These are phyloP conservation scores for Magnolia kwangsiensis DNA, from an alignment of 164 flowering plant species.

Conservation along the genomic window DNA sequence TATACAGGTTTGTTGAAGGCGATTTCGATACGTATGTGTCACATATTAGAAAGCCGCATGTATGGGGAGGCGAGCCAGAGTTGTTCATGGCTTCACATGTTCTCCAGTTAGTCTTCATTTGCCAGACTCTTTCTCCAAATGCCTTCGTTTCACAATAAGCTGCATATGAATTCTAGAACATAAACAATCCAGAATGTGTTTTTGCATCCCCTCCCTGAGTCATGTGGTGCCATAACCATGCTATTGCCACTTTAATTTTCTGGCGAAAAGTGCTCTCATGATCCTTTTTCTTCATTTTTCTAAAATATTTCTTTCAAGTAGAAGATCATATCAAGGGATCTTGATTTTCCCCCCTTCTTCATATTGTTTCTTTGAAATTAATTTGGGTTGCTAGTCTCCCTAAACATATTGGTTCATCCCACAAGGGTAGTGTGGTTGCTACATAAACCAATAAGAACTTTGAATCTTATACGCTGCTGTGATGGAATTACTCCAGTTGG, in stretches of 20 bases:
- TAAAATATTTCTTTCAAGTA: not conserved
- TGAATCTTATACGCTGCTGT: not conserved
- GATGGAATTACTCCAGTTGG: not conserved
- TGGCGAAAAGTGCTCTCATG: not conserved
- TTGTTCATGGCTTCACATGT: slow-evolving; percentile 93
- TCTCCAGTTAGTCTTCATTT: slow-evolving; percentile 51
- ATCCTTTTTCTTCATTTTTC: not conserved
- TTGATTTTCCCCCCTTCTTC: not conserved
- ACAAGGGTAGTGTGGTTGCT: too few relatives aligned
- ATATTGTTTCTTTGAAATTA: not conserved
- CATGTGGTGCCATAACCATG: not conserved
- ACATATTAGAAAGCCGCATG: slow-evolving; percentile 83
- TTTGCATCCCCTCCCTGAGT: not conserved
- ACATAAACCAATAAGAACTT: too few relatives aligned
- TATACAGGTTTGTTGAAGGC: slow-evolving; percentile 88
- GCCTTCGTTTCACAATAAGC: not conserved
- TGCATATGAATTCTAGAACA: not conserved
- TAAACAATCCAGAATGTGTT: not conserved
- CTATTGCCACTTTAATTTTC: not conserved
- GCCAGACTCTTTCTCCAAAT: not conserved
- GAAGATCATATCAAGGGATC: not conserved
- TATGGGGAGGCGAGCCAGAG: slow-evolving; percentile 99
- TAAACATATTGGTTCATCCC: too few relatives aligned
- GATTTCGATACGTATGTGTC: slow-evolving; percentile 83
- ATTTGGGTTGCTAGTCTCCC: too few relatives aligned